phyloP scores from a whole-genome alignment of 768 basidiomycete genomes.

The Hypsizygus marmoreus region DNA sequence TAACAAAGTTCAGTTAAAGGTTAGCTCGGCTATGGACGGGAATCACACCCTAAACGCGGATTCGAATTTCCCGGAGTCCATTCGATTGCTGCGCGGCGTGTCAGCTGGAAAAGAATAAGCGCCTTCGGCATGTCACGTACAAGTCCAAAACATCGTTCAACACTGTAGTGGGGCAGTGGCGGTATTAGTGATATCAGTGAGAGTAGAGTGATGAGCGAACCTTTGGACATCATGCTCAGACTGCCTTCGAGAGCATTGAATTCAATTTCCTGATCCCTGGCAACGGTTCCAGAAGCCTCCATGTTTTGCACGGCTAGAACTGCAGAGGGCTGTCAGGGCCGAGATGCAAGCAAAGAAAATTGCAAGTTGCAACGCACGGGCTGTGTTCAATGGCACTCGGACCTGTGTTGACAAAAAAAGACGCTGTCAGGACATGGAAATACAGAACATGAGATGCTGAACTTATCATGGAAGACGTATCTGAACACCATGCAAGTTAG shows the following conservation, averaged over 20 bases:
- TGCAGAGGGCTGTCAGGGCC: conserved; percentile 12
- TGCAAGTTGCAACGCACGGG: conserved; percentile 56
- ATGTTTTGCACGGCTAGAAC: conserved; percentile 92
- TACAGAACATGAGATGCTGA: conserved; percentile 2
- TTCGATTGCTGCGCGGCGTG: conserved; percentile 59
- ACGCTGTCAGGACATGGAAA: conserved; percentile 10
- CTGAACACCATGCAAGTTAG: conserved; percentile 34
- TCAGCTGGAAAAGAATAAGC: conserved; percentile 5
- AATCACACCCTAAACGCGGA: conserved; percentile 52
- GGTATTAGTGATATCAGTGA: conserved; percentile 1
- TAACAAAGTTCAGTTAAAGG: conserved; percentile 2
- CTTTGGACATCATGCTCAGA: conserved; percentile 88
- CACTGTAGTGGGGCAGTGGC: conserved; percentile 39
- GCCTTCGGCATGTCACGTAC: conserved; percentile 37
- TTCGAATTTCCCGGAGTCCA: conserved; percentile 87
- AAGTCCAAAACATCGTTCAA: conserved; percentile 83
- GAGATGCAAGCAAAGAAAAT: not conserved
- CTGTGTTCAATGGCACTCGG: conserved; percentile 80
- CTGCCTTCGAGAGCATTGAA: conserved; percentile 84
- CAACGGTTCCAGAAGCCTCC: conserved; percentile 74
- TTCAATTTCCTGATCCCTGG: conserved; percentile 80
- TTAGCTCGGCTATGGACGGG: not conserved
- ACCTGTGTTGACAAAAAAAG: conserved; percentile 54
- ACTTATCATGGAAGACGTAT: conserved; percentile 81
- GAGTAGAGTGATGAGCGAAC: conserved; percentile 30